phyloP scores from a whole-genome alignment of 1,284 basidiomycete species.

The Gastroboletus turbinatus region DNA sequence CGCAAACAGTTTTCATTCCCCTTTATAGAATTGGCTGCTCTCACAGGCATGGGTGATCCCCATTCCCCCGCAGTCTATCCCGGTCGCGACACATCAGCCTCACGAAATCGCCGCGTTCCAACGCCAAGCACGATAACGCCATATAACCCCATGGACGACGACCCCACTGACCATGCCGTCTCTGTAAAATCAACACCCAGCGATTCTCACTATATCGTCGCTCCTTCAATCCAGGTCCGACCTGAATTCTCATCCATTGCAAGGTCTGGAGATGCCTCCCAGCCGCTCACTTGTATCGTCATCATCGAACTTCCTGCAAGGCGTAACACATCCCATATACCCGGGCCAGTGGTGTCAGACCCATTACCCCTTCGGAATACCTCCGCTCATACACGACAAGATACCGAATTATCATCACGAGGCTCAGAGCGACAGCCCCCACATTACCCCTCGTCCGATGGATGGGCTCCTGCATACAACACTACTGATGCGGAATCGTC shows the following conservation, averaged over 20 bases:
- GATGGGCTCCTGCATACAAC: slow-evolving; percentile 30
- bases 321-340: slow-evolving; percentile 54
- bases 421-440: slow-evolving; percentile 25
- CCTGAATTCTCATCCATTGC: slow-evolving; percentile 85
- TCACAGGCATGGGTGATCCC: slow-evolving; percentile 82
- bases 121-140: slow-evolving; percentile 24
- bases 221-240: slow-evolving; percentile 85
- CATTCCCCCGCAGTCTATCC: slow-evolving; percentile 57
- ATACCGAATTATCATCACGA: slow-evolving; percentile 35
- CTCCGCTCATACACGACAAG: slow-evolving; percentile 32
- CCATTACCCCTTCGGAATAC: slow-evolving; percentile 36
- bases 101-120: slow-evolving; percentile 37
- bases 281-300: slow-evolving; percentile 87
- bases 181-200: slow-evolving; percentile 50
- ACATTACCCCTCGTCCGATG: slow-evolving; percentile 36
- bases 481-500: slow-evolving; percentile 27
- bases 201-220: slow-evolving; percentile 68
- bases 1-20: slow-evolving; percentile 4
- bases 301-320: slow-evolving; percentile 85
- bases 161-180: slow-evolving; percentile 65
- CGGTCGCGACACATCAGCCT: slow-evolving; percentile 59
- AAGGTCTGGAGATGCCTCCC: slow-evolving; percentile 67
- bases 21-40: slow-evolving; percentile 74
- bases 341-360: slow-evolving; percentile 57
- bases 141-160: slow-evolving; percentile 75